Base-by-base conservation (phyloP, 495 filamentous ascomycete species). In the Tetracladium marchalianum region DNA sequence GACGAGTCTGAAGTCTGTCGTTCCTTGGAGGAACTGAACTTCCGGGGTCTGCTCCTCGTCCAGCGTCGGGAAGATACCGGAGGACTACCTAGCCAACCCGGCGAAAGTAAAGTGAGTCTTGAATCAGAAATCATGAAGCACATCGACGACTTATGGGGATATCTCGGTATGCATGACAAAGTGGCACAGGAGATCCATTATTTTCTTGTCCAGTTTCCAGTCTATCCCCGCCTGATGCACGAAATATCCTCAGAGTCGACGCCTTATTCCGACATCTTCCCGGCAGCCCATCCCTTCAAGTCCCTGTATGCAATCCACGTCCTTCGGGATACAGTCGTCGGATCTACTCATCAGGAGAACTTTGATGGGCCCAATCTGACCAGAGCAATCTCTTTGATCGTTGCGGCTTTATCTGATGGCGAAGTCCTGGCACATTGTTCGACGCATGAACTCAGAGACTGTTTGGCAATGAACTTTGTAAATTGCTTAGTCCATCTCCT, bases 101-200 rank as follows among this genome's bases (percentile, higher is more conserved):
- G 62, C 27, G 61, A 63, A 16, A 68, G 63, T 1, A 64, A 67
- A n/a, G 70, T 71, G 11, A 65, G 65, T 11, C 70, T 90, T 7
- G 85, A 94, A 51, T 66, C 70, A 11, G 85, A 90, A 50, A 80
- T 97, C 16, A 63, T 94, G 45, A 77, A 81, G 46, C 86, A 94
- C 62, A 94, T 95, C 58, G 77, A 87, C 44, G 80, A 90, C 45
- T 64, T 98, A 8, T 95, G 90, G 69, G 75, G 78, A 13, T 80
- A 90, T 53, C 73, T 98, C 33, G 76, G 77, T 42, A 77, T 92
- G 59, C 75, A 85, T 35, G 85, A 87, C 48, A 72, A 70, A 35
- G 64, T 92, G 12, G 80, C 84, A n/a, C 67, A 72, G 53, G 77
- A 81, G 80, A 82, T 89, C 8, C 87, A 78, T 57, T 68, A 77